Conservation (phyloP, 306 rosid genomes). For the Astragalus glycyphyllos region DNA sequence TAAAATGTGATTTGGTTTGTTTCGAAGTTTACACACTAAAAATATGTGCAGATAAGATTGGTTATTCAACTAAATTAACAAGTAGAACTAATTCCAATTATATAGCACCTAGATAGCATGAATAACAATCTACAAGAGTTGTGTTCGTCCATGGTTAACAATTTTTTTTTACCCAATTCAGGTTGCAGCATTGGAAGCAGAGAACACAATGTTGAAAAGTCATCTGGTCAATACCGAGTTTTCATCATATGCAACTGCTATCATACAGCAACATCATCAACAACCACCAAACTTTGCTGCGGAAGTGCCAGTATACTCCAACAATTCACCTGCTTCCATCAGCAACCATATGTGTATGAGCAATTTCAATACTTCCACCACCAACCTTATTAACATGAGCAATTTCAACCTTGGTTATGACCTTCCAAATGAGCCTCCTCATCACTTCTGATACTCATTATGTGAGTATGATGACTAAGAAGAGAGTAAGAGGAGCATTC, state of each 20-base stretch:
- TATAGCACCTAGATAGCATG: no score
- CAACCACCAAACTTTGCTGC: constrained; percentile 31
- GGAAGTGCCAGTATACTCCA: constrained; percentile 7
- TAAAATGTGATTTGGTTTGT: no score
- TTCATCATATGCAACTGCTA: constrained; percentile 59
- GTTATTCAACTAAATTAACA: no score
- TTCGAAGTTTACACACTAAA: no score
- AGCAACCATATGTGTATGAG: no score
- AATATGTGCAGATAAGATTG: no score
- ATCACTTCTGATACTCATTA: constrained; percentile 45
- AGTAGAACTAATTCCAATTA: no score
- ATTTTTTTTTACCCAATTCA: constrained; percentile 36
- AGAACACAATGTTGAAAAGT: constrained; percentile 59
- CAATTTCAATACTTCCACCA: constrained; percentile 32
- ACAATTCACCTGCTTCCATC: constrained; percentile 56
- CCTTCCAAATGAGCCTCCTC: constrained; percentile 53
- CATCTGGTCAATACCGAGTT: constrained; percentile 59
- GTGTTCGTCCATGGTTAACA: neutral
- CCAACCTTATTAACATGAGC: constrained; percentile 50
- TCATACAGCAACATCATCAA: constrained; percentile 30
- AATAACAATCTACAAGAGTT: neutral
- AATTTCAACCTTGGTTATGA: constrained; percentile 49
- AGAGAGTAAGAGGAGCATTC: constrained; percentile 52
- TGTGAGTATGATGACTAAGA: constrained; percentile 69
- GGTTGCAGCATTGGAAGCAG: constrained; percentile 71